phyloP scores from a whole-genome alignment of 805 yeast species.

The Metschnikowia sp. region DNA sequence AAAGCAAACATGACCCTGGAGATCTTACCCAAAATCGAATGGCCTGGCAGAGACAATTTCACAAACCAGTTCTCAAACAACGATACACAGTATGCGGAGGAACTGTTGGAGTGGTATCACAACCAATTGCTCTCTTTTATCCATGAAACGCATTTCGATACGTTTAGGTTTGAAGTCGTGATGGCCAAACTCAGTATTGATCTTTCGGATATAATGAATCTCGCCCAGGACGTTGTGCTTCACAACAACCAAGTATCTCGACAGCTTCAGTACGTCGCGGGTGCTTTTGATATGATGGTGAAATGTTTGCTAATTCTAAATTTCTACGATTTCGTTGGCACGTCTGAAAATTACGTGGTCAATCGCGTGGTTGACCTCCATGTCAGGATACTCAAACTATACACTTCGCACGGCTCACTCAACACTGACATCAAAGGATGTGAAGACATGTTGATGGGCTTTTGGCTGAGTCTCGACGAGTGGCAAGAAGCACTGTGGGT shows the following conservation, averaged over 20 bases:
- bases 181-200: background rate
- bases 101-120: background rate
- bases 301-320: background rate
- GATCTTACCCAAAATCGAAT: background rate
- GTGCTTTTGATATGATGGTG: background rate
- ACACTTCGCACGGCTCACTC: background rate
- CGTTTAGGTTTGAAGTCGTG: slow-evolving; percentile 1
- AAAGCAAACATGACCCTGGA: too few species aligned
- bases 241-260: background rate
- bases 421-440: background rate
- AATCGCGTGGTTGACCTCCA: slow-evolving; percentile 1
- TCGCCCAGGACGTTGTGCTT: background rate
- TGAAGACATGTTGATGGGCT: background rate
- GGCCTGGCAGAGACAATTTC: background rate
- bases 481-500: too few species aligned
- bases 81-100: background rate
- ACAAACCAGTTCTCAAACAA: background rate
- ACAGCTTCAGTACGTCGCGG: background rate
- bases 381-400: background rate
- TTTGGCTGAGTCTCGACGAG: too few species aligned
- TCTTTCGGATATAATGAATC: background rate
- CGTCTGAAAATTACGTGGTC: background rate
- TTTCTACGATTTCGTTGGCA: background rate
- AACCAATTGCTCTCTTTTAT: background rate
- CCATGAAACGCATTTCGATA: background rate